phyloP scores from a whole-genome alignment of 1,139 yeast species.

The Dujonia santamariae region DNA sequence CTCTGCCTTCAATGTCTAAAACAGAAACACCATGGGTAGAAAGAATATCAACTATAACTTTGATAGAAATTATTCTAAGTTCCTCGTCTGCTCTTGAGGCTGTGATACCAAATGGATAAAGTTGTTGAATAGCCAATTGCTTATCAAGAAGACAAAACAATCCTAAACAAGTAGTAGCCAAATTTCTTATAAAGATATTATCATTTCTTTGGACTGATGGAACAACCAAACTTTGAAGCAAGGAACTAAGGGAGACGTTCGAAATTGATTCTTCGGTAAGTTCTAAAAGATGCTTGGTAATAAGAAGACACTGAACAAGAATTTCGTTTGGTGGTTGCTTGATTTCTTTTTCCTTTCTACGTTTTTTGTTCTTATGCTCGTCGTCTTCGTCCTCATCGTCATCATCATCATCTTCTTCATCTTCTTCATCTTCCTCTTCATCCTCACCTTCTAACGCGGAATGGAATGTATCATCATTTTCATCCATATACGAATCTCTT shows the following conservation, averaged over 20 bases:
- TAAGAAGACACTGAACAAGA: conserved; percentile 61
- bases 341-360: conserved; percentile 35
- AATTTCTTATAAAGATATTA: conserved; percentile 52
- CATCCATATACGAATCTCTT: conserved; percentile 60
- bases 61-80: conserved; percentile 59
- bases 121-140: conserved; percentile 58
- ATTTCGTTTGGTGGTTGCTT: conserved; percentile 46
- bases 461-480: conserved; percentile 45
- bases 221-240: conserved; percentile 74
- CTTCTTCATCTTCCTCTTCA: conserved; percentile 20
- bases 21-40: conserved; percentile 73
- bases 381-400: conserved; percentile 18
- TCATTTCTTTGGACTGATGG: conserved; percentile 72
- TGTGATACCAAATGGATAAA: conserved; percentile 63
- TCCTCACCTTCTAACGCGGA: conserved; percentile 50
- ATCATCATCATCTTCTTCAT: conserved; percentile 13
- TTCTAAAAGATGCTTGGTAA: conserved; percentile 72
- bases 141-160: conserved; percentile 72
- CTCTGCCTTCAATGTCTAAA: conserved; percentile 57
- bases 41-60: conserved; percentile 73
- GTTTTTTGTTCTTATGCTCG: conserved; percentile 12
- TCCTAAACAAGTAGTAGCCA: conserved; percentile 77
- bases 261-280: conserved; percentile 63
- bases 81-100: conserved; percentile 56
- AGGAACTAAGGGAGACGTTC: conserved; percentile 67